Conservation (phyloP, 805 yeast genomes). For the Metschnikowia chrysomelidarum region DNA sequence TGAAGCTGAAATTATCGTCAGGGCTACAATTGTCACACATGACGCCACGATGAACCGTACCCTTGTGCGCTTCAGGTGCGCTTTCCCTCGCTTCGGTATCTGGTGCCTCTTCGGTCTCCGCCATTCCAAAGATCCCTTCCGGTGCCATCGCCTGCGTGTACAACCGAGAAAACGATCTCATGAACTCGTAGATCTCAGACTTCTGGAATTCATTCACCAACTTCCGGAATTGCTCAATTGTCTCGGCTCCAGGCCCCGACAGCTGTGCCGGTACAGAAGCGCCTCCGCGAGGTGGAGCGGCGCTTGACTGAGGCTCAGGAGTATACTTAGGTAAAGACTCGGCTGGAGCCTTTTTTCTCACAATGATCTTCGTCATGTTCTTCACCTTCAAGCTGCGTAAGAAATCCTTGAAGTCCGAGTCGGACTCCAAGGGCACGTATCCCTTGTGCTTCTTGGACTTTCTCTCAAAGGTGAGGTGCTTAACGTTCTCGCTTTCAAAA, state of each 20-base stretch:
- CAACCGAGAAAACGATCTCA: slow-evolving; percentile 12
- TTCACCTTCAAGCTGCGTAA: slow-evolving; percentile 49
- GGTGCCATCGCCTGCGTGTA: slow-evolving; percentile 9
- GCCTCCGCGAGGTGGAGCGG: not conserved
- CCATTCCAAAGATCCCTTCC: not conserved
- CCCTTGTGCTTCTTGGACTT: slow-evolving; percentile 46
- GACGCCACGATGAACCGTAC: slow-evolving; percentile 24
- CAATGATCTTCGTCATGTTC: slow-evolving; percentile 37
- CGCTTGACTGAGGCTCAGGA: not conserved
- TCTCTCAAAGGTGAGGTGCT: slow-evolving; percentile 24
- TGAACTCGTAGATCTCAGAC: slow-evolving; percentile 15
- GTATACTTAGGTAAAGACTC: too few relatives aligned
- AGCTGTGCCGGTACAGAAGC: too few relatives aligned
- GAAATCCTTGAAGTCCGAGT: slow-evolving; percentile 42
- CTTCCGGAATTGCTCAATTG: slow-evolving; percentile 13
- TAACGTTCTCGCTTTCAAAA: slow-evolving; percentile 3
- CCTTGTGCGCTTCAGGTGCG: not conserved
- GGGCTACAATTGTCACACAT: slow-evolving; percentile 39
- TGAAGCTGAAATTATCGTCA: slow-evolving; percentile 3
- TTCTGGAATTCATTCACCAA: slow-evolving; percentile 15
- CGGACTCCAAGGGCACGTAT: slow-evolving; percentile 38
- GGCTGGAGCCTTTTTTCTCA: slow-evolving; percentile 3
- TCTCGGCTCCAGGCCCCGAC: slow-evolving; percentile 8
- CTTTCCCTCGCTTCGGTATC: not conserved
- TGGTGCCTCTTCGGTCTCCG: not conserved